Conservation (phyloP, 768 basidiomycete genomes). For the Hypsizygus marmoreus region DNA sequence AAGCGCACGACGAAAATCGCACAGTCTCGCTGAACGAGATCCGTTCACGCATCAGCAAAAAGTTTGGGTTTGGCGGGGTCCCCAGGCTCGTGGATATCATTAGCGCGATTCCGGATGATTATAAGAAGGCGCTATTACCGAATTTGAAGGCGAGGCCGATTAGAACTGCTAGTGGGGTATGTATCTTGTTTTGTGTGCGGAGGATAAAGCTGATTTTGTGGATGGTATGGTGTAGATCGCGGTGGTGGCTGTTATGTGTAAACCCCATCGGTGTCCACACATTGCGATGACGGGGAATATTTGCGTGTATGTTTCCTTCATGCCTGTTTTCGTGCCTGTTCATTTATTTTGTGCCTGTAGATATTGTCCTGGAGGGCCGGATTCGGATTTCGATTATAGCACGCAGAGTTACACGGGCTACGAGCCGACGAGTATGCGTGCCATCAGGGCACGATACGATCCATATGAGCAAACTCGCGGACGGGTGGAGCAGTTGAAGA, state of each 20-base stretch:
- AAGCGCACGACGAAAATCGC: conserved; percentile 76
- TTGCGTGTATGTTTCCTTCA: conserved; percentile 72
- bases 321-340: background rate
- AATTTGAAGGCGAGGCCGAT: conserved; percentile 93
- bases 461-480: conserved; percentile 97
- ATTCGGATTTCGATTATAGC: conserved; percentile 99
- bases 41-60: conserved; percentile 87
- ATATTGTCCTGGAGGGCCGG: conserved; percentile 98
- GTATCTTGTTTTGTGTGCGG: conserved; percentile 25
- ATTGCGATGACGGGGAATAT: conserved; percentile 99
- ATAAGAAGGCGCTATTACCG: conserved; percentile 88
- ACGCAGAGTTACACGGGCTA: conserved; percentile 96
- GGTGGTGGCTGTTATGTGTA: conserved; percentile 99
- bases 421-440: conserved; percentile 98
- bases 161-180: conserved; percentile 92
- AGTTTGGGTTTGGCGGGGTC: conserved; percentile 81
- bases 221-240: conserved; percentile 65
- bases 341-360: too few species aligned
- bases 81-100: conserved; percentile 97
- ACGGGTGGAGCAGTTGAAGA: conserved; percentile 93
- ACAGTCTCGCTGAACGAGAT: conserved; percentile 87
- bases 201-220: background rate
- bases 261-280: conserved; percentile 98
- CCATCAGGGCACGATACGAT: conserved; percentile 92
- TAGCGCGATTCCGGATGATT: conserved; percentile 96